Evolutionary conservation across 805 yeast genomes (phyloP), one percentile per base, ranked within the genome.

Genomic region (Lipomyces kockii): DNA sequence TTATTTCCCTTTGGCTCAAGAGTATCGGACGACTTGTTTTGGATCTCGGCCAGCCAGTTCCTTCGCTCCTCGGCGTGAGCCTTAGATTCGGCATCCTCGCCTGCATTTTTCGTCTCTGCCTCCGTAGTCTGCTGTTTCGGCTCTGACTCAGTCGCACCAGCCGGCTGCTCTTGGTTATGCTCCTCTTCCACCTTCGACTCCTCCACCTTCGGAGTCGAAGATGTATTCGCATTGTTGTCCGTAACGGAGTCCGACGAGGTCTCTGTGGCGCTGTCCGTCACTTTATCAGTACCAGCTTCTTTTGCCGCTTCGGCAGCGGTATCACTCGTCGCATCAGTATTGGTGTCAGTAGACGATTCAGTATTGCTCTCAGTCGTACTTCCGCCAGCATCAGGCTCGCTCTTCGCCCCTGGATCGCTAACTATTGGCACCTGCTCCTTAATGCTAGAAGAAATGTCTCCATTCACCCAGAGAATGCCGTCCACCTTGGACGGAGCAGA

Each of bases 1-100:
- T 70, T 67, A 11, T 63, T 35, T n/a, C 70, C 70, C 35, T 51
- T 52, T 12, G 69, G 70, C 17, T 62, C 65, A 29, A 62, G 46
- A 22, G 32, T 22, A 32, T 58, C 65, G 14, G 34, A n/a, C 27
- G 65, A 49, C 12, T 3, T 43, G 27, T 20, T 20, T 52, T 52
- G 55, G n/a, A 25, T 22, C 55, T 22, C 55, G 20, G 25, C 32
- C 34, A 43, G 49, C 49, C 20, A 17, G 2, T 14, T 7, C n/a
- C n/a, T 43, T 14, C 49, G 49, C n/a, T 43, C 20, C 49, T 43
- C 20, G 20, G 49, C 49, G 9, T 43, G n/a, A 43, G 49, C 49
- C 49, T 43, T 14, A 14, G 49, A 14, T 43, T 17, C 20, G 27
- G 27, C 27, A 17, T 43, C 49, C 9, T 11, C 39, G 12, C 14